Percentiles rank a stretch among this genome's conserved stretches.
These are phyloP conservation scores for Deakozyma indianensis DNA, from an alignment of 805 yeast species.

Conservation along the genomic window DNA sequence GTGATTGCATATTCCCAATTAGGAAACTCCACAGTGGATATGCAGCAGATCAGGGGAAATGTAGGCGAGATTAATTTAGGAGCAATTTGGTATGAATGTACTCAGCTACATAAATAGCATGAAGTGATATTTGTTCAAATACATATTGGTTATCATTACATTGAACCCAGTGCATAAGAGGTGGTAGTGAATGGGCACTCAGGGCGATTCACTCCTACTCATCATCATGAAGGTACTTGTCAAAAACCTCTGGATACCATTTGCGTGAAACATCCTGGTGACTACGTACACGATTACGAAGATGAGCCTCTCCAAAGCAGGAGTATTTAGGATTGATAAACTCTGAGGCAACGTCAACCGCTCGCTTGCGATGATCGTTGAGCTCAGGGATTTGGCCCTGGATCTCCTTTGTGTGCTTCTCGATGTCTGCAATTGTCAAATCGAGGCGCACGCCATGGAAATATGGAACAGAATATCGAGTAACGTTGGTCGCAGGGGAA, in stretches of 20 bases:
- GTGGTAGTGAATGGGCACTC: too few relatives aligned
- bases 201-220: too few relatives aligned
- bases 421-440: slow-evolving; percentile 17
- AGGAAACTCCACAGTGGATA: too few relatives aligned
- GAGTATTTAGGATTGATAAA: slow-evolving; percentile 18
- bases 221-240: slow-evolving; percentile 12
- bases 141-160: too few relatives aligned
- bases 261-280: slow-evolving; percentile 26
- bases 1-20: too few relatives aligned
- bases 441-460: slow-evolving; percentile 28
- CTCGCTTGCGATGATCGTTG: slow-evolving; percentile 13
- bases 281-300: slow-evolving; percentile 26
- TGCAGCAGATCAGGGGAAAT: too few relatives aligned
- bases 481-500: slow-evolving; percentile 25
- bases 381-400: slow-evolving; percentile 18
- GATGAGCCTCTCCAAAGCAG: slow-evolving; percentile 27
- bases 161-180: too few relatives aligned
- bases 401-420: slow-evolving; percentile 13
- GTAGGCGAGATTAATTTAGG: too few relatives aligned
- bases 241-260: slow-evolving; percentile 26
- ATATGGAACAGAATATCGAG: slow-evolving; percentile 31
- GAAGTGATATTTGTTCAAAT: too few relatives aligned
- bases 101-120: too few relatives aligned
- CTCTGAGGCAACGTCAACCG: slow-evolving; percentile 18
- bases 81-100: too few relatives aligned